phyloP scores from a whole-genome alignment of 2,329 filamentous ascomycete genomes.

The Tolypocladium pustulatum region DNA sequence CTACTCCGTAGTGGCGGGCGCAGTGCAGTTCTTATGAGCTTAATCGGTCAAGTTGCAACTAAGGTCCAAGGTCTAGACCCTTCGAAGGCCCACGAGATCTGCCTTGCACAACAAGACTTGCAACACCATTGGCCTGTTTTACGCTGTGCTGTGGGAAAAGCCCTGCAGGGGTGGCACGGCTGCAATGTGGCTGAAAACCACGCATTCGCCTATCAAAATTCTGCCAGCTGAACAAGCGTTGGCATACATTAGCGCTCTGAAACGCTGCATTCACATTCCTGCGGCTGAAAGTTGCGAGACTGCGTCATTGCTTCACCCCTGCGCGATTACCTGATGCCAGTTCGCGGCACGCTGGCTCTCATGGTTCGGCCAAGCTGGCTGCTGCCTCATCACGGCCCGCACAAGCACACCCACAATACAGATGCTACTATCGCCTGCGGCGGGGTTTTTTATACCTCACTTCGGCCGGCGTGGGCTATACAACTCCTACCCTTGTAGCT shows the following conservation, averaged over 20 bases:
- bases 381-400: too few species aligned
- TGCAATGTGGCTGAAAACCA: neutral
- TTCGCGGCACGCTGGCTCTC: too few species aligned
- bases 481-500: too few species aligned
- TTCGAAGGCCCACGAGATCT: neutral
- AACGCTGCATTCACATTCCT: neutral
- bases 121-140: neutral
- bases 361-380: too few species aligned
- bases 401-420: too few species aligned
- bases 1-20: neutral
- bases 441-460: too few species aligned
- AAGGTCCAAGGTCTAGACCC: neutral
- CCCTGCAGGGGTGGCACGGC: neutral
- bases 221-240: slow-evolving; percentile 4
- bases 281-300: neutral
- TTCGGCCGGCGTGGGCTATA: too few species aligned
- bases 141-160: neutral
- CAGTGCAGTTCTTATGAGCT: neutral
- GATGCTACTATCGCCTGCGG: too few species aligned
- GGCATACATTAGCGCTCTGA: neutral
- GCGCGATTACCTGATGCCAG: neutral
- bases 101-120: neutral
- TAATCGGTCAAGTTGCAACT: too few species aligned
- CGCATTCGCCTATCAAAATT: too few species aligned
- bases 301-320: neutral